Base-by-base conservation (phyloP, 495 filamentous ascomycete genomes). In the Podospora appendiculata region DNA sequence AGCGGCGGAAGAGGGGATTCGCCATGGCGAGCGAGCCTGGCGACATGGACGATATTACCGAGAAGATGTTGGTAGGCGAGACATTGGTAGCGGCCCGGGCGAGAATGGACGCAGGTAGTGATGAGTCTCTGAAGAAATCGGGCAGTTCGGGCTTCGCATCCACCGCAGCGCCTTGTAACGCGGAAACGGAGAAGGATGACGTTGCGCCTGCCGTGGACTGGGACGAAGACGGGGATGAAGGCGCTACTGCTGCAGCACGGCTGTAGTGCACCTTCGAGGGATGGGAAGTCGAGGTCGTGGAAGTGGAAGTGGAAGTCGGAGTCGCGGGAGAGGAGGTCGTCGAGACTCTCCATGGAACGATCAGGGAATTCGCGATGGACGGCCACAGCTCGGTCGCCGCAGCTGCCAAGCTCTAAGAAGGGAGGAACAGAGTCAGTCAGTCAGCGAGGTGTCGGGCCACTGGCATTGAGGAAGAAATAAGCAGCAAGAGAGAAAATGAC, bases 341-440 rank as follows among this genome's bases (percentile, higher is more conserved):
- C 11, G 68, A 17, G 17, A 41, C 58, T 59, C 66, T 66, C 67
- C 70, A 76, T 18, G 79, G 71, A 14, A 70, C 48, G 14, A 65
- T 57, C 45, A 82, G 59, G 16, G 72, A 65, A 53, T 67, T 73
- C 39, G 73, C 68, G 52, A 83, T 69, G 14, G 78, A 77, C 18
- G 80, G 79, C 77, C 75, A 81, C 53, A 80, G 52, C 41, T 81
- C 76, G 45, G 72, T 65, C 2, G 77, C 74, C 52, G 72, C 72
- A 39, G 75, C 72, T 46, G 72, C 73, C 48, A 81, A 66, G 47
- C 63, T 69, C 73, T 78, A 64, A 13, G 63, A 51, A 52, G 43
- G 33, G 44, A 40, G 13, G 41, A 52, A 41, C 39, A 45, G 25
- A 25, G 25, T 25, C 25, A 25, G 25, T 25, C 25, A 25, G 25